phyloP scores from a whole-genome alignment of 345 rosid species.

The Ricinus communis region DNA sequence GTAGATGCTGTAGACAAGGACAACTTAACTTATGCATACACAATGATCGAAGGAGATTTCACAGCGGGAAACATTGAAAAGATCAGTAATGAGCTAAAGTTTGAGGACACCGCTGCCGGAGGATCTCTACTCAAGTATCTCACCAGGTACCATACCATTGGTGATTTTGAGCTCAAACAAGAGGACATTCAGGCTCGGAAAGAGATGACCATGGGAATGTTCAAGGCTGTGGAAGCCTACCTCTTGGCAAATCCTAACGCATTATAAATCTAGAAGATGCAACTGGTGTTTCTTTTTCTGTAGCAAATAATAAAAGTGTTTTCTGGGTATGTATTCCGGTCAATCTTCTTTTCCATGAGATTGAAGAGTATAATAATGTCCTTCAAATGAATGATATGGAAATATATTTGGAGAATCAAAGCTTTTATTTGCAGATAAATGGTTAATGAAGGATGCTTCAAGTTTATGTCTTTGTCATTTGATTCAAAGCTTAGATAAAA shows the following conservation, averaged over 20 bases:
- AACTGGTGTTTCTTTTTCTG: not conserved
- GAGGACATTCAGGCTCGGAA: constrained; percentile 18
- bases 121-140: constrained; percentile 39
- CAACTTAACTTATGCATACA: constrained; percentile 29
- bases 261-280: not conserved
- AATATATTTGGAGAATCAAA: constrained; percentile 23
- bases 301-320: not conserved
- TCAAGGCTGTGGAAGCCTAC: constrained; percentile 31
- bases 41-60: constrained; percentile 35
- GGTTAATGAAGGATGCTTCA: too few species aligned
- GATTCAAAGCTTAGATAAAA: too few species aligned
- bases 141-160: constrained; percentile 27
- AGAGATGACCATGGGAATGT: constrained; percentile 15
- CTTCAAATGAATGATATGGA: too few species aligned
- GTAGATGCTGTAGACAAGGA: constrained; percentile 46
- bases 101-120: constrained; percentile 28
- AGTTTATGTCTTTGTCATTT: too few species aligned
- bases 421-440: too few species aligned
- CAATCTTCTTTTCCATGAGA: not conserved
- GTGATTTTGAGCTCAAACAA: constrained; percentile 15
- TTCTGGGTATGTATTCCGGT: not conserved
- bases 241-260: constrained; percentile 30
- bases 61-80: constrained; percentile 32
- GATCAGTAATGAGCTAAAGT: constrained; percentile 34
- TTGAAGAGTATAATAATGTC: too few species aligned